A percentile compares a stretch with the other conserved stretches of the same genome.
Conservation (phyloP, 2,329 filamentous ascomycete species). For the Reticulascus tulasneorum region DNA sequence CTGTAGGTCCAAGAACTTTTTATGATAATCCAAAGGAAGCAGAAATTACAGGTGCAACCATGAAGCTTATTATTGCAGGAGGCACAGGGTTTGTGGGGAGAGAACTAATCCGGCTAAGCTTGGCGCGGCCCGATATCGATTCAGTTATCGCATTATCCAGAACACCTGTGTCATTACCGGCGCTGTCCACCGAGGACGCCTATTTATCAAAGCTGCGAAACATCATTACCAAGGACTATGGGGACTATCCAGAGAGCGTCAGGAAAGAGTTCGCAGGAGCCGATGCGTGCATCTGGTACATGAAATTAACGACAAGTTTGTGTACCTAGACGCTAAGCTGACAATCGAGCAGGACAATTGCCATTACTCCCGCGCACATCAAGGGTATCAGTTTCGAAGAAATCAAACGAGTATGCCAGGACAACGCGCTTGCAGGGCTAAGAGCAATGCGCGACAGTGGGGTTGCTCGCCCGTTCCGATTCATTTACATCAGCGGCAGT, state of each 20-base stretch:
- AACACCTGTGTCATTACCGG: conserved; percentile 25
- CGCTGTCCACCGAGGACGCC: conserved; percentile 21
- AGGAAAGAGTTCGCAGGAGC: conserved; percentile 36
- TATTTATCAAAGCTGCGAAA: conserved; percentile 33
- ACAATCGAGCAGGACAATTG: conserved; percentile 24
- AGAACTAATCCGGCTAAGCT: conserved; percentile 39
- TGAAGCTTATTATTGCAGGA: conserved; percentile 42
- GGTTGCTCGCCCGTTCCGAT: conserved; percentile 30
- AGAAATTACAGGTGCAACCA: too few species aligned
- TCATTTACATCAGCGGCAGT: conserved; percentile 43
- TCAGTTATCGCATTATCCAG: conserved; percentile 38
- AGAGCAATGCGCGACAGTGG: conserved; percentile 14
- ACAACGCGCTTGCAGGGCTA: conserved; percentile 24
- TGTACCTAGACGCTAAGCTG: too few species aligned
- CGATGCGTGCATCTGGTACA: conserved; percentile 40
- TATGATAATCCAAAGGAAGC: too few species aligned
- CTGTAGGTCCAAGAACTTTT: too few species aligned
- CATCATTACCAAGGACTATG: conserved; percentile 35
- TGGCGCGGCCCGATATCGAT: conserved; percentile 29
- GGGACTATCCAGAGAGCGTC: conserved; percentile 32
- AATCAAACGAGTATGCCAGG: conserved; percentile 36
- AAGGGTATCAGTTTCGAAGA: conserved; percentile 27
- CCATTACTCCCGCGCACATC: conserved; percentile 19
- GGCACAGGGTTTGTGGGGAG: conserved; percentile 37
- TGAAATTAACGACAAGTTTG: too few species aligned